These are phyloP conservation scores for Strobilomyces dryophilus DNA, from an alignment of 768 basidiomycete genomes.

Conservation along the genomic window DNA sequence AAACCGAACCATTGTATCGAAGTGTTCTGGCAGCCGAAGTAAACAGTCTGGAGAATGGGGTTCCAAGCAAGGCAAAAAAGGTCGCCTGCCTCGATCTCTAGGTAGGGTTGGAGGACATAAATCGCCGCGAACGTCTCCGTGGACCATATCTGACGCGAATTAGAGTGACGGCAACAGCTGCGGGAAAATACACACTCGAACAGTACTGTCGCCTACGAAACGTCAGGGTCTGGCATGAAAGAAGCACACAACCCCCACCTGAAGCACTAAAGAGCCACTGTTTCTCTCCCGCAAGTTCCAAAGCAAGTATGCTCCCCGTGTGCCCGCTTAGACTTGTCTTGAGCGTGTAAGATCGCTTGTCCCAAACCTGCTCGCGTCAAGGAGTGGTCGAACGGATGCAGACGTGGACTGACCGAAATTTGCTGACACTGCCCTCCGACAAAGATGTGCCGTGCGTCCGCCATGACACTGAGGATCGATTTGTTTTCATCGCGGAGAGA, in stretches of 20 bases:
- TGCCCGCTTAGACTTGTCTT: constrained; percentile 74
- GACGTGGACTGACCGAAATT: constrained; percentile 54
- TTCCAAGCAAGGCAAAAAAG: constrained; percentile 85
- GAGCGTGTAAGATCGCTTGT: constrained; percentile 64
- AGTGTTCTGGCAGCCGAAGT: constrained; percentile 89
- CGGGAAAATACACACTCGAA: constrained; percentile 51
- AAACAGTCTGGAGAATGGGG: constrained; percentile 61
- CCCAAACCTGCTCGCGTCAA: constrained; percentile 67
- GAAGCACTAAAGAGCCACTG: constrained; percentile 90
- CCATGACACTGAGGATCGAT: constrained; percentile 73
- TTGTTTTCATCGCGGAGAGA: constrained; percentile 64
- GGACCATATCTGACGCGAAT: constrained; percentile 67
- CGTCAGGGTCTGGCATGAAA: not conserved
- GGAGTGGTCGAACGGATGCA: not conserved
- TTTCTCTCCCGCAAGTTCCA: constrained; percentile 71
- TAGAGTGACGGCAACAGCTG: constrained; percentile 2
- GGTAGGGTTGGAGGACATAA: constrained; percentile 72
- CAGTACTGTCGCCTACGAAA: constrained; percentile 74
- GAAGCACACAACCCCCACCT: constrained; percentile 41
- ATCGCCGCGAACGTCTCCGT: constrained; percentile 61
- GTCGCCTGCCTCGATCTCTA: constrained; percentile 80
- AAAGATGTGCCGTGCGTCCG: constrained; percentile 71
- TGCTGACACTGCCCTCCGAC: constrained; percentile 76
- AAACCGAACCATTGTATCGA: constrained; percentile 89
- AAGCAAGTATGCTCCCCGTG: constrained; percentile 75